Evolutionary conservation across 1,139 yeast genomes (phyloP).

Genomic region (Sugiyamaella pinicola): DNA sequence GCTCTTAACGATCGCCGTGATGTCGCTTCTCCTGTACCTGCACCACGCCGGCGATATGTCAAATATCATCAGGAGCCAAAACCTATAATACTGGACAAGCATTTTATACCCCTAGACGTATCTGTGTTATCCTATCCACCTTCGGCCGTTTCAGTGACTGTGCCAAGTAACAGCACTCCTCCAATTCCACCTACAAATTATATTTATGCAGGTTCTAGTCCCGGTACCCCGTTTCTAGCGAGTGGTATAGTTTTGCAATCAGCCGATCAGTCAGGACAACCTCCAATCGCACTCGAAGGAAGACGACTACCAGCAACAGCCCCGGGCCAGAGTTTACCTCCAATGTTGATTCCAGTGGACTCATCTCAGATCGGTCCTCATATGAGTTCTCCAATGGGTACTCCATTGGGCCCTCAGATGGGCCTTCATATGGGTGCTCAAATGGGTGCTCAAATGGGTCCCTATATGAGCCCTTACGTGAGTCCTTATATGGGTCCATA

Average conservation of each 20-base stretch:
- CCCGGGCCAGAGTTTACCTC: neutral
- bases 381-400: neutral
- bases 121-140: neutral
- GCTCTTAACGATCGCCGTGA: no score
- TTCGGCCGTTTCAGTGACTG: neutral
- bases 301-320: neutral
- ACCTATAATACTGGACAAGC: neutral
- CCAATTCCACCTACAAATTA: neutral
- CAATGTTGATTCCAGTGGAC: neutral
- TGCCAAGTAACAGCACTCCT: neutral
- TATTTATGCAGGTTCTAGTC: neutral
- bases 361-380: neutral
- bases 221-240: neutral
- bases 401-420: neutral
- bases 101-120: constrained; percentile 8
- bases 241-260: no score
- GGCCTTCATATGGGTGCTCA: neutral
- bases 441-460: neutral
- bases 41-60: no score
- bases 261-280: neutral
- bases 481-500: neutral
- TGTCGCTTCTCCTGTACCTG: no score
- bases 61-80: no score
- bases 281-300: neutral
- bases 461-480: neutral